phyloP scores from a whole-genome alignment of 495 filamentous ascomycete genomes.

The Clohesyomyces aquaticus region DNA sequence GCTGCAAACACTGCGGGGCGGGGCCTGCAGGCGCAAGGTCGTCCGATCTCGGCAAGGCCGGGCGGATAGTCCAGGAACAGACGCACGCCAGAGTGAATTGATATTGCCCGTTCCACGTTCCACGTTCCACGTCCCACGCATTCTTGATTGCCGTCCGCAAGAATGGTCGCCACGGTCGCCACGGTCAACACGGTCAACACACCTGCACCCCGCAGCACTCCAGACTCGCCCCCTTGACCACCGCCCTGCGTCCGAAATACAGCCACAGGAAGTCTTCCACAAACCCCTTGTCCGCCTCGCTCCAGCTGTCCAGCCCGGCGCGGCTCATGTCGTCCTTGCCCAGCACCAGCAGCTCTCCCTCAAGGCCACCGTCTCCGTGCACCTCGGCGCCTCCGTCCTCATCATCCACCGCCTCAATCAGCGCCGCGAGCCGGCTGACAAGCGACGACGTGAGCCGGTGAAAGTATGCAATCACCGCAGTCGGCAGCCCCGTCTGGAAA shows the following conservation, averaged over 20 bases:
- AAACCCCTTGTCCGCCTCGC: slow-evolving; percentile 73
- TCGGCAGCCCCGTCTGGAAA: slow-evolving; percentile 53
- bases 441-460: slow-evolving; percentile 79
- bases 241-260: slow-evolving; percentile 73
- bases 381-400: slow-evolving; percentile 48
- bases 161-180: too few relatives aligned
- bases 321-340: slow-evolving; percentile 65
- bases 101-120: too few relatives aligned
- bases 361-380: slow-evolving; percentile 50
- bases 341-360: slow-evolving; percentile 46
- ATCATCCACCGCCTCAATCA: slow-evolving; percentile 56
- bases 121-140: too few relatives aligned
- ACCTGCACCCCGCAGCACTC: slow-evolving; percentile 75
- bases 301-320: slow-evolving; percentile 91
- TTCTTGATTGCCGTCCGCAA: too few relatives aligned
- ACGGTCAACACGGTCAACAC: slow-evolving; percentile 14
- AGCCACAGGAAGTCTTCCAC: slow-evolving; percentile 65
- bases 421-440: slow-evolving; percentile 68
- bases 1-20: neutral
- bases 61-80: slow-evolving; percentile 15
- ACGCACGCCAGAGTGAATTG: neutral
- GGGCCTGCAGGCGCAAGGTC: neutral
- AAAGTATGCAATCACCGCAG: slow-evolving; percentile 88
- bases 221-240: slow-evolving; percentile 71
- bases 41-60: neutral